Conservation (phyloP, 805 yeast genomes). For the Metschnikowia kofuensis region DNA sequence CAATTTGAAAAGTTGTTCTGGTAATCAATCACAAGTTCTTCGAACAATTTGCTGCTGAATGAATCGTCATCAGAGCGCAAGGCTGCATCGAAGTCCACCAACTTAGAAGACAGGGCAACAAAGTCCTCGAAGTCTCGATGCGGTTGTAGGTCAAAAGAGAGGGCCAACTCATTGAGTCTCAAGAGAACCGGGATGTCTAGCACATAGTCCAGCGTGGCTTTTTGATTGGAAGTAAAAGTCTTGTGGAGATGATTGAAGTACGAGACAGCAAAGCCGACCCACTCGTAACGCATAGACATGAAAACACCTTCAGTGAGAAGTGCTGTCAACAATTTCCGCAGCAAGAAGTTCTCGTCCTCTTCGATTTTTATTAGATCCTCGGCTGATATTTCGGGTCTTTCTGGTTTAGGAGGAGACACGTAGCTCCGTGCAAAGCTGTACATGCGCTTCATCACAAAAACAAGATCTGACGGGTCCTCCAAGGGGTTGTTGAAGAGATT, state of each 20-base stretch:
- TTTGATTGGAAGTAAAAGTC: constrained; percentile 4
- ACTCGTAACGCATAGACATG: constrained; percentile 21
- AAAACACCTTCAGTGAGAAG: constrained; percentile 55
- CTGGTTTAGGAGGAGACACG: constrained; percentile 29
- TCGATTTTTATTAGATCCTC: constrained; percentile 38
- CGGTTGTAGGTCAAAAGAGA: constrained; percentile 66
- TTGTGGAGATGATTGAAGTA: constrained; percentile 23
- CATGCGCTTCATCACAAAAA: constrained; percentile 54
- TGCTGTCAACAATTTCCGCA: constrained; percentile 61
- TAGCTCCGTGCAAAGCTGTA: constrained; percentile 59
- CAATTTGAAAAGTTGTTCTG: constrained; percentile 31
- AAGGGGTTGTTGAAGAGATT: constrained; percentile 38
- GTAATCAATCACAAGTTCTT: constrained; percentile 38
- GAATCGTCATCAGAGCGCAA: constrained; percentile 23
- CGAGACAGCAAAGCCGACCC: constrained; percentile 24
- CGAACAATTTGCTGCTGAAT: constrained; percentile 39
- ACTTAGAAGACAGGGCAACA: constrained; percentile 34
- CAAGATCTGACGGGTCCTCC: constrained; percentile 25
- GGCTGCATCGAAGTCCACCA: constrained; percentile 31
- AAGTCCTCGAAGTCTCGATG: constrained; percentile 35
- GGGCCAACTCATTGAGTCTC: constrained; percentile 41
- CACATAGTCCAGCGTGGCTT: constrained; percentile 14
- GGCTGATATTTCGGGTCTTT: constrained; percentile 38
- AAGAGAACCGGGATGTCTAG: constrained; percentile 21
- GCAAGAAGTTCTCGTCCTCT: constrained; percentile 60